A percentile compares a stretch with the other conserved stretches of the same genome.
These are phyloP conservation scores for Penicillium sp. DNA, from an alignment of 2,329 filamentous ascomycete species.

Conservation along the genomic window DNA sequence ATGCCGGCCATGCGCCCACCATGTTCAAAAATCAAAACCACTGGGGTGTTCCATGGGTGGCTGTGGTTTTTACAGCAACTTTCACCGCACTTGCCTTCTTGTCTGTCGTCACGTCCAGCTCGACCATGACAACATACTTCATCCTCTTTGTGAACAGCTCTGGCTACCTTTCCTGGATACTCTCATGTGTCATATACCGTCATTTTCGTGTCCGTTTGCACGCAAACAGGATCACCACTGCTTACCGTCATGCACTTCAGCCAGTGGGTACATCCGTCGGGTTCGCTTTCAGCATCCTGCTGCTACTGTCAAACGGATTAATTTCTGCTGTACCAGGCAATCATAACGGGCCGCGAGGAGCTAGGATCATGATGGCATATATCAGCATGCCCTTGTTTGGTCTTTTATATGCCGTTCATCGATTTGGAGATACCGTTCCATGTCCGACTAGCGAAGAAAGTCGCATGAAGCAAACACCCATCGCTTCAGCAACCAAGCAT, in stretches of 20 bases:
- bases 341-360: constrained; percentile 55
- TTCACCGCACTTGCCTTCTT: constrained; percentile 66
- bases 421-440: constrained; percentile 30
- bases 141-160: constrained; percentile 68
- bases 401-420: constrained; percentile 54
- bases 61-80: constrained; percentile 55
- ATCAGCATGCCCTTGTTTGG: constrained; percentile 63
- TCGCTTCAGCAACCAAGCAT: background rate
- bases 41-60: constrained; percentile 61
- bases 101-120: constrained; percentile 61
- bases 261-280: constrained; percentile 66
- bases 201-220: constrained; percentile 52
- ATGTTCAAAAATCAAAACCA: constrained; percentile 60
- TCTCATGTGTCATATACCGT: constrained; percentile 59
- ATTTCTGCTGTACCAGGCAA: constrained; percentile 61
- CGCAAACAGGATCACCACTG: constrained; percentile 40
- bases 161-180: constrained; percentile 68
- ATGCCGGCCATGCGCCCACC: constrained; percentile 61
- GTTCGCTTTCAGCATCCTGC: constrained; percentile 54
- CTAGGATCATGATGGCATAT: constrained; percentile 63
- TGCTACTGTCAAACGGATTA: constrained; percentile 72
- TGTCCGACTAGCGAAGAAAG: constrained; percentile 2
- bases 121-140: constrained; percentile 66
- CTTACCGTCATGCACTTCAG: constrained; percentile 55
- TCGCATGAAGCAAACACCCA: background rate